A percentile compares a stretch with the other conserved stretches of the same genome.
phyloP scores from a whole-genome alignment of 306 rosid genomes.

The Ammopiptanthus mongolicus region DNA sequence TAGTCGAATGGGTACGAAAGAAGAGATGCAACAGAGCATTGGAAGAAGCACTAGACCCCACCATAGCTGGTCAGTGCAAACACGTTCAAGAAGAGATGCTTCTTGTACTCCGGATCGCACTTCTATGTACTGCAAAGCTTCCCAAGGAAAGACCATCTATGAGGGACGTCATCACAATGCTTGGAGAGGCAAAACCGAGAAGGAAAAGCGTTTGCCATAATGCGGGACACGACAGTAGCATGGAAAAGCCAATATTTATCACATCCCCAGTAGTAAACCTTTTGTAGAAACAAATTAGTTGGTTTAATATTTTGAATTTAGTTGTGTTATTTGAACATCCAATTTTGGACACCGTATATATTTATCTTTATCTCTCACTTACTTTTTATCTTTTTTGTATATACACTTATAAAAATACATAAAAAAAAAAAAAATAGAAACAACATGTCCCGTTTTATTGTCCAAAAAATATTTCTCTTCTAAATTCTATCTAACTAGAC shows the following conservation, averaged over 20 bases:
- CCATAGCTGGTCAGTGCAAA: constrained; percentile 62
- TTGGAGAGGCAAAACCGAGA: constrained; percentile 90
- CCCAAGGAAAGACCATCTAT: constrained; percentile 84
- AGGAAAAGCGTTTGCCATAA: constrained; percentile 64
- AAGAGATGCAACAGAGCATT: constrained; percentile 37
- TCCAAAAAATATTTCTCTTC: no score
- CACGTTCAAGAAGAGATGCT: constrained; percentile 89
- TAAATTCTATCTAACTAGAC: not conserved
- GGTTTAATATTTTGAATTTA: not conserved
- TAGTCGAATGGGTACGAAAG: constrained; percentile 68
- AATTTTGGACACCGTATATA: no score
- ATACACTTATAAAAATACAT: no score
- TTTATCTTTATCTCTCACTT: no score
- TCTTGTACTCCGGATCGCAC: constrained; percentile 75
- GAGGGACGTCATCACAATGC: constrained; percentile 77
- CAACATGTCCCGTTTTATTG: no score
- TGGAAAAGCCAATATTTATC: constrained; percentile 49
- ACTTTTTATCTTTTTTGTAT: no score
- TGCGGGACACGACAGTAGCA: constrained; percentile 29
- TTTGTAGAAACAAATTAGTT: constrained; percentile 19
- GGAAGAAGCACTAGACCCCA: constrained; percentile 57
- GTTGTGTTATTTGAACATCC: no score
- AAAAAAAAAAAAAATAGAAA: no score
- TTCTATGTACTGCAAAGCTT: constrained; percentile 70
- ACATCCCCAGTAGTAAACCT: constrained; percentile 49